Evolutionary conservation across 352 stramenopile genomes (phyloP).

Genomic region (Phytophthora sansomeana): DNA sequence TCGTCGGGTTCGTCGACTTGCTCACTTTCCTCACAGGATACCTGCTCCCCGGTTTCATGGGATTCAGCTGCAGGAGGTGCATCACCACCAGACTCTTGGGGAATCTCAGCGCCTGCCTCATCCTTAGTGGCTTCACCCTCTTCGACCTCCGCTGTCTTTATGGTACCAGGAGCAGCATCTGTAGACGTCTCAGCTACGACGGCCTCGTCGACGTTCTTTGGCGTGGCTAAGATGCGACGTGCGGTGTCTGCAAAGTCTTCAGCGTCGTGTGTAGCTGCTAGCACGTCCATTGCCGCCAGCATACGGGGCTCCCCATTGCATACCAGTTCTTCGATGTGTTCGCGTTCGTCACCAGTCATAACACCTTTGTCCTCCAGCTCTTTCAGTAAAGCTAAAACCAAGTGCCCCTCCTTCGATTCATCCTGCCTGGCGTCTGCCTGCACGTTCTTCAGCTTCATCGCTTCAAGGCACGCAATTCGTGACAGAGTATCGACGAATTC

Average conservation of each 20-base stretch:
- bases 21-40: conserved; percentile 1
- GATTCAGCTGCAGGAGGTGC: not conserved
- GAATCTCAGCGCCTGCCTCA: not conserved
- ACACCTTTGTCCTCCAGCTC: conserved; percentile 35
- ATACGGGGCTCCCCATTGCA: conserved; percentile 45
- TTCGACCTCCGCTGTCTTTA: not conserved
- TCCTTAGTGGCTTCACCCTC: conserved; percentile 11
- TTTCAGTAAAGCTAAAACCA: conserved; percentile 34
- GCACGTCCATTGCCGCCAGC: conserved; percentile 68
- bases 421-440: conserved; percentile 13
- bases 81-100: not conserved
- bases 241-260: conserved; percentile 68
- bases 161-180: not conserved
- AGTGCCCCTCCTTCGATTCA: conserved; percentile 28
- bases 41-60: not conserved
- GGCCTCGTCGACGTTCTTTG: not conserved
- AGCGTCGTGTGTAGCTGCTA: conserved; percentile 51
- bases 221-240: conserved; percentile 44
- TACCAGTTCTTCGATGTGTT: conserved; percentile 41
- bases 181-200: not conserved
- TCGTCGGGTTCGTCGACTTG: not conserved
- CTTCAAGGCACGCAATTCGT: conserved; percentile 55
- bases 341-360: conserved; percentile 37
- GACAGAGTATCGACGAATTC: conserved; percentile 72
- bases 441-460: conserved; percentile 23